phyloP scores from a whole-genome alignment of 2,329 filamentous ascomycete species.

The Tolypocladium amazonense region DNA sequence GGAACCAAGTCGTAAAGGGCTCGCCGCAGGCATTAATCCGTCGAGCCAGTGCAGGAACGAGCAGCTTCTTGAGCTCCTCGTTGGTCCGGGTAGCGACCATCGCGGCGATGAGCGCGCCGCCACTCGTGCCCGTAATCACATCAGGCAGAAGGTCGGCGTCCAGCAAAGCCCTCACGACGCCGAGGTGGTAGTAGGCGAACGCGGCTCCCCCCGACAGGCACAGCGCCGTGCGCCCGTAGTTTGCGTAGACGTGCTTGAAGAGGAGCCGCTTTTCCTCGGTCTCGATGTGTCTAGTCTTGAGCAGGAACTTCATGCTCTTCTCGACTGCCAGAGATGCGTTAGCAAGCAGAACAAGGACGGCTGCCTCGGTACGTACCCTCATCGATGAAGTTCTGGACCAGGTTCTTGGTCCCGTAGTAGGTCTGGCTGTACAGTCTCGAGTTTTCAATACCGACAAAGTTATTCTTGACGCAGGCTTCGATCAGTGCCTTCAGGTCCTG shows the following conservation, averaged over 20 bases:
- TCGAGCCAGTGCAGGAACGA: slow-evolving; percentile 77
- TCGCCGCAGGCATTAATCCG: slow-evolving; percentile 83
- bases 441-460: slow-evolving; percentile 93
- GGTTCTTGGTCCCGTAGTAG: slow-evolving; percentile 92
- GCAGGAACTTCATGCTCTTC: slow-evolving; percentile 54
- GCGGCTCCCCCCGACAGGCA: slow-evolving; percentile 89
- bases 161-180: slow-evolving; percentile 78
- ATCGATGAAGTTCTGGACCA: slow-evolving; percentile 84
- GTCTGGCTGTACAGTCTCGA: slow-evolving; percentile 92
- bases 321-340: slow-evolving; percentile 38
- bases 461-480: slow-evolving; percentile 92
- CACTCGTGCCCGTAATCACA: slow-evolving; percentile 93
- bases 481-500: slow-evolving; percentile 70
- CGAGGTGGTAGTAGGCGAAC: slow-evolving; percentile 96
- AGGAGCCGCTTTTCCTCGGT: slow-evolving; percentile 66
- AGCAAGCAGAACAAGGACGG: neutral
- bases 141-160: slow-evolving; percentile 80
- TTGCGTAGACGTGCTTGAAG: slow-evolving; percentile 82
- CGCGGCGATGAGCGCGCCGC: slow-evolving; percentile 80
- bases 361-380: slow-evolving; percentile 46
- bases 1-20: slow-evolving; percentile 61
- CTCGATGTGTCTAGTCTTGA: slow-evolving; percentile 55
- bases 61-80: slow-evolving; percentile 73
- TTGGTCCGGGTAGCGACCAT: slow-evolving; percentile 84
- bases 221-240: slow-evolving; percentile 84